Evolutionary conservation across 495 filamentous ascomycete genomes (phyloP).

Genomic region (Penicillium maclennaniae): DNA sequence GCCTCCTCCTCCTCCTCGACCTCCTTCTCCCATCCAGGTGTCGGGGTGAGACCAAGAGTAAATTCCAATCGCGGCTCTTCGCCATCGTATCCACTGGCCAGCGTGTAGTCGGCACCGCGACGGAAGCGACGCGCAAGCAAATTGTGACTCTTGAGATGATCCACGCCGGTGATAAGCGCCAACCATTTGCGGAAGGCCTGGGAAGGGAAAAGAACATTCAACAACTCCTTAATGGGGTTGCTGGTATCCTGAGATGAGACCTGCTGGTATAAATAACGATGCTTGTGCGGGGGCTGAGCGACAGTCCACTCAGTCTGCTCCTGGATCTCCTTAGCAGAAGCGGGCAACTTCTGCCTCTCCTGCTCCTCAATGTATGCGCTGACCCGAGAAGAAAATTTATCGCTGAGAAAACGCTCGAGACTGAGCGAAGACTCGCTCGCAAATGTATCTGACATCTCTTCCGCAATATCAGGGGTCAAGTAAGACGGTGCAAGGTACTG

Average conservation of each 20-base stretch:
- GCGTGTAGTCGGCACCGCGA: constrained; percentile 81
- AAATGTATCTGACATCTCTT: constrained; percentile 75
- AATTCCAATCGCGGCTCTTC: constrained; percentile 82
- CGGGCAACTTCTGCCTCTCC: constrained; percentile 48
- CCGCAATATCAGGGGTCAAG: constrained; percentile 89
- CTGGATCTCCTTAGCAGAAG: constrained; percentile 54
- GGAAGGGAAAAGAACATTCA: constrained; percentile 77
- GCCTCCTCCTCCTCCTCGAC: constrained; percentile 52
- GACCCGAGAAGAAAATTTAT: constrained; percentile 68
- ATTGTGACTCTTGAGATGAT: constrained; percentile 55
- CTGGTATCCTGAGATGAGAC: constrained; percentile 31
- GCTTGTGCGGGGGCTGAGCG: constrained; percentile 89
- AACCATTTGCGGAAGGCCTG: constrained; percentile 91
- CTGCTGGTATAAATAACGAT: constrained; percentile 82
- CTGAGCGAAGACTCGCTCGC: constrained; percentile 76
- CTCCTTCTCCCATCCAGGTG: constrained; percentile 74
- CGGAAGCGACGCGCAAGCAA: constrained; percentile 80
- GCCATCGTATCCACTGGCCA: constrained; percentile 76
- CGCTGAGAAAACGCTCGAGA: constrained; percentile 69
- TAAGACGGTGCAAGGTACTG: constrained; percentile 87
- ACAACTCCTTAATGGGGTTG: constrained; percentile 67
- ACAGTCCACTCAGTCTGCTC: constrained; percentile 62
- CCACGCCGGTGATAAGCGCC: constrained; percentile 70
- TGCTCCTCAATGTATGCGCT: constrained; percentile 63
- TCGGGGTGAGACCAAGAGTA: constrained; percentile 78